Evolutionary conservation across 2,329 filamentous ascomycete species (phyloP), one percentile per base, ranked within the genome.

Genomic region (Raffaelea albimanens): DNA sequence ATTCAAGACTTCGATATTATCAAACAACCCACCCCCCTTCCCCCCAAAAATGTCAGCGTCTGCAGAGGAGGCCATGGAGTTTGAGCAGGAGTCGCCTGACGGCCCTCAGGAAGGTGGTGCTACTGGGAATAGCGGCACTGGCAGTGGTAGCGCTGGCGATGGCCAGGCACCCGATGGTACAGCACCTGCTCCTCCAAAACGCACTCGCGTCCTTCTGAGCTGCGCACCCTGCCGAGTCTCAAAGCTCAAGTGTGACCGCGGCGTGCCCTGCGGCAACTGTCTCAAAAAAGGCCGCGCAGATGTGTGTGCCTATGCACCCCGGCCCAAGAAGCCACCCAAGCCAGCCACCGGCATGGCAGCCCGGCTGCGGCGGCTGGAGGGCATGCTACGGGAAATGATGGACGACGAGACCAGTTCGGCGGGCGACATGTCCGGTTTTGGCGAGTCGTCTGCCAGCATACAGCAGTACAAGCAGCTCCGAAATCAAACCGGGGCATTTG

Each of bases 181-280:
- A n/a, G n/a, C n/a, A n/a, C n/a, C 5, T 13, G 19, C 5, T 7
- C 40, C 18, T 3, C 25, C 42, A 2, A 76, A 75, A 57, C 69
- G 74, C 22, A 66, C 64, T 19, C 67, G 74, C 31, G 62, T 76
- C 20, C 63, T 76, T 3, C 68, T 78, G 20, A 76, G 72, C 3
- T 78, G 75, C 52, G 70, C 62, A 8, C 67, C 72, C 2, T 78
- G 75, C 53, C 72, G 75, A 44, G 50, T 55, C 46, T 76, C 73
- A 36, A 78, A 78, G 62, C 68, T 76, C 23, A 78, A 77, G 54
- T 80, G 75, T 58, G 73, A 80, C 57, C 71, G 76, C 44, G 59
- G 61, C 5, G 58, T 67, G 40, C 75, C 75, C 43, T 80, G 75
- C 59, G 58, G 63, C 11, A 72, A 77, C 59, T 79, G 75, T 55